These are phyloP conservation scores for Macrocystidia cucumis DNA, from an alignment of 1,284 basidiomycete genomes.

Conservation along the genomic window DNA sequence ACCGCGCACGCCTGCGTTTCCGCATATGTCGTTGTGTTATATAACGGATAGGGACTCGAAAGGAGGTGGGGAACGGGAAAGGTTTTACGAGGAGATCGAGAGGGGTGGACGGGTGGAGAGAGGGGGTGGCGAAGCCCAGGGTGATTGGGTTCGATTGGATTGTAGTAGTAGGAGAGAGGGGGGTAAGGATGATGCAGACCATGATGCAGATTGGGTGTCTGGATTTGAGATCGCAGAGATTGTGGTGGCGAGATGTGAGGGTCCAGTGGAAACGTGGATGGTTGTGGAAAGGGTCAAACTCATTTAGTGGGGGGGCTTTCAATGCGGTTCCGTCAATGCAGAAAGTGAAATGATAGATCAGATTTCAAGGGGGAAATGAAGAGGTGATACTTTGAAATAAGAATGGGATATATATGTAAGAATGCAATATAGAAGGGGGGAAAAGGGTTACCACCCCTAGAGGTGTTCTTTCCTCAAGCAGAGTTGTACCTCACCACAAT, in stretches of 20 bases:
- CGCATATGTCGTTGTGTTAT: conserved; percentile 68
- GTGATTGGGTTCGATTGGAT: conserved; percentile 21
- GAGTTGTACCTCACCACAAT: conserved; percentile 21
- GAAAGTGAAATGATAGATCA: not conserved
- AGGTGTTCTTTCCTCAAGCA: conserved; percentile 19
- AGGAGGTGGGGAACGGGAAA: conserved; percentile 28
- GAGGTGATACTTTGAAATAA: too few relatives aligned
- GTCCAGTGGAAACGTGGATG: conserved; percentile 53
- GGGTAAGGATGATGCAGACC: conserved; percentile 13
- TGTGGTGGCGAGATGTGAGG: conserved; percentile 58
- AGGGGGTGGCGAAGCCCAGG: conserved; percentile 14
- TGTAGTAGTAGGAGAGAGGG: too few relatives aligned
- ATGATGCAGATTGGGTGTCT: conserved; percentile 25
- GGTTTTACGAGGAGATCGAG: conserved; percentile 28
- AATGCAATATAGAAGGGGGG: too few relatives aligned
- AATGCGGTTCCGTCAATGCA: not conserved
- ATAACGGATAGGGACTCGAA: conserved; percentile 50
- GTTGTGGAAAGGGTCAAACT: conserved; percentile 36
- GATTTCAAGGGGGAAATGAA: too few relatives aligned
- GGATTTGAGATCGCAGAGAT: conserved; percentile 47
- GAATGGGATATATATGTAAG: too few relatives aligned
- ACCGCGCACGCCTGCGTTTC: conserved; percentile 44
- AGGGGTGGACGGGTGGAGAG: conserved; percentile 22
- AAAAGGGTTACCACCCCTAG: too few relatives aligned
- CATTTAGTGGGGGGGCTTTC: not conserved